phyloP scores from a whole-genome alignment of 805 yeast species.

The Nakazawaea pomicola region DNA sequence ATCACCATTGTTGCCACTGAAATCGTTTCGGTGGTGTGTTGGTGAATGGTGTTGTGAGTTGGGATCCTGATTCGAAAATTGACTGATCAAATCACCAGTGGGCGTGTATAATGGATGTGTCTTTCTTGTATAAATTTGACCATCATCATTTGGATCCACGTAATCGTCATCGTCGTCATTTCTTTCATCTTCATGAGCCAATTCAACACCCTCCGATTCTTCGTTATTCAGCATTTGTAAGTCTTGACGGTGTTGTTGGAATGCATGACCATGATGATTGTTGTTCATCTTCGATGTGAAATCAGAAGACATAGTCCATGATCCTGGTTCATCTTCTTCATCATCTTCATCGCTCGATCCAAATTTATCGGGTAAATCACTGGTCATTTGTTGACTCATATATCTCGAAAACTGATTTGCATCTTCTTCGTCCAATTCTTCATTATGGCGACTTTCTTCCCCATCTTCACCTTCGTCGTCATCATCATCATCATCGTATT shows the following conservation, averaged over 20 bases:
- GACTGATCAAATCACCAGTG: slow-evolving; percentile 20
- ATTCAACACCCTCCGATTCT: background rate
- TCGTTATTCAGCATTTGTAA: background rate
- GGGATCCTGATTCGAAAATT: too few relatives aligned
- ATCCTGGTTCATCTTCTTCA: slow-evolving; percentile 38
- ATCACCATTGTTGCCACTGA: too few relatives aligned
- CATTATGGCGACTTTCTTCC: slow-evolving; percentile 39
- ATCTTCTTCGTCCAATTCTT: too few relatives aligned
- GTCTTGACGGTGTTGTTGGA: background rate
- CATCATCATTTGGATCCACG: slow-evolving; percentile 79
- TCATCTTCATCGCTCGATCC: slow-evolving; percentile 55
- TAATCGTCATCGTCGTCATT: slow-evolving; percentile 51
- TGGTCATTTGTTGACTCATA: slow-evolving; percentile 70
- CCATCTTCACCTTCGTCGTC: slow-evolving; percentile 24
- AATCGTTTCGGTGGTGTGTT: too few relatives aligned
- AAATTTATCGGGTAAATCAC: slow-evolving; percentile 41
- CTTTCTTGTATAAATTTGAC: slow-evolving; percentile 62
- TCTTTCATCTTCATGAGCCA: background rate
- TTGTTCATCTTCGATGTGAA: slow-evolving; percentile 8
- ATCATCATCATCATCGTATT: slow-evolving; percentile 23
- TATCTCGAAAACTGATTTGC: slow-evolving; percentile 62
- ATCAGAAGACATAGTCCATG: slow-evolving; percentile 13
- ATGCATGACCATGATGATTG: slow-evolving; percentile 4
- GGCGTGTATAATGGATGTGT: slow-evolving; percentile 58
- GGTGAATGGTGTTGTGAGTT: too few relatives aligned